Percentiles rank a stretch among this genome's conserved stretches.
These are phyloP conservation scores for Malassezia caprae DNA, from an alignment of 1,284 basidiomycete species.

Conservation along the genomic window DNA sequence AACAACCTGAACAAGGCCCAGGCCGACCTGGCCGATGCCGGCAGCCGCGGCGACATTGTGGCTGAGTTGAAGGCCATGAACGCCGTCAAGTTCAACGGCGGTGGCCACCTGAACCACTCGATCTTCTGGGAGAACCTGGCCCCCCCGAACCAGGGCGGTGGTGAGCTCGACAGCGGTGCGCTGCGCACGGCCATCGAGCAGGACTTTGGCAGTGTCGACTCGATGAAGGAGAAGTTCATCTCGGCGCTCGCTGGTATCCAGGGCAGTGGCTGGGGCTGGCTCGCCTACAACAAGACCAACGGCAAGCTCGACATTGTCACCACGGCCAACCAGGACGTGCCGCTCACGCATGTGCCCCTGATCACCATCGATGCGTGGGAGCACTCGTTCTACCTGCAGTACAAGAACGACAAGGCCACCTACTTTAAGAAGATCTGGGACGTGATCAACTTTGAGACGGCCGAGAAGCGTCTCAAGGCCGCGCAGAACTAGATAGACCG, in stretches of 20 bases:
- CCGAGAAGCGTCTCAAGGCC: slow-evolving; percentile 42
- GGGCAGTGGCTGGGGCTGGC: slow-evolving; percentile 46
- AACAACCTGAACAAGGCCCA: slow-evolving; percentile 44
- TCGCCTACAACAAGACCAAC: slow-evolving; percentile 33
- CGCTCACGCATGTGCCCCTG: slow-evolving; percentile 41
- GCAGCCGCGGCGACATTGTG: slow-evolving; percentile 36
- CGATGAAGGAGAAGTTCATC: slow-evolving; percentile 37
- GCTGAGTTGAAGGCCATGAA: slow-evolving; percentile 29
- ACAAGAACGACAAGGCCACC: slow-evolving; percentile 45
- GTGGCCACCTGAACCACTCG: slow-evolving; percentile 48
- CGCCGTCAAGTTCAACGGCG: slow-evolving; percentile 47
- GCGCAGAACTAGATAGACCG: slow-evolving; percentile 21
- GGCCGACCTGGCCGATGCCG: slow-evolving; percentile 26
- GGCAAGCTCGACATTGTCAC: slow-evolving; percentile 41
- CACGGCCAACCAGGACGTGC: slow-evolving; percentile 46
- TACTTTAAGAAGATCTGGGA: slow-evolving; percentile 48
- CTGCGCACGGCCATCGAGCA: slow-evolving; percentile 43
- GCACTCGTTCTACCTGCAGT: slow-evolving; percentile 46
- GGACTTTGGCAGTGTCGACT: slow-evolving; percentile 42
- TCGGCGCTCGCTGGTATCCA: slow-evolving; percentile 40
- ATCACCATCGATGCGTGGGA: slow-evolving; percentile 48
- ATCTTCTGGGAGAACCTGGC: slow-evolving; percentile 47
- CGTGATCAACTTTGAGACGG: slow-evolving; percentile 48
- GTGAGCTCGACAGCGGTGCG: slow-evolving; percentile 30
- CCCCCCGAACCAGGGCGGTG: slow-evolving; percentile 37